phyloP scores from a whole-genome alignment of 2,329 filamentous ascomycete genomes.

The Pseudogymnoascus sp. region DNA sequence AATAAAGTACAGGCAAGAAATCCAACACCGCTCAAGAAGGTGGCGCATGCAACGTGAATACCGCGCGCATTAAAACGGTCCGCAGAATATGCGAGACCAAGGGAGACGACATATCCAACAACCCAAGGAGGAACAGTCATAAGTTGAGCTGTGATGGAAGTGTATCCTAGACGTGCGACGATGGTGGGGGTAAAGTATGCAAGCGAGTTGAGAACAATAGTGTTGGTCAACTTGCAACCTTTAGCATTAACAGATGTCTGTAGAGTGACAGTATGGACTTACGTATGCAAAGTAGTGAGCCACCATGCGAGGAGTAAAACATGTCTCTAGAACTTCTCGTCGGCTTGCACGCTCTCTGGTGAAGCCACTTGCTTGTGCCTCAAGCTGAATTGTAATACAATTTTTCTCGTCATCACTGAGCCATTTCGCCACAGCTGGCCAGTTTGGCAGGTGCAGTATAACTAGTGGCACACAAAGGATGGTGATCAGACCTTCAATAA shows the following conservation, averaged over 20 bases:
- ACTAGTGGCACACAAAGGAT: conserved; percentile 13
- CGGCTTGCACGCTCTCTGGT: conserved; percentile 29
- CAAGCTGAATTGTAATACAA: too few species aligned
- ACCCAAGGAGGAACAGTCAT: conserved; percentile 26
- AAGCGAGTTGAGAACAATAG: conserved; percentile 29
- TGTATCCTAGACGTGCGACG: conserved; percentile 35
- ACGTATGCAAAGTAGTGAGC: conserved; percentile 30
- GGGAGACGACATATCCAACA: conserved; percentile 29
- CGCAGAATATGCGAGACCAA: conserved; percentile 46
- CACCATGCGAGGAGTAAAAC: conserved; percentile 31
- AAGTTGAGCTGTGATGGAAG: conserved; percentile 23
- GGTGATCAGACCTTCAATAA: conserved; percentile 28
- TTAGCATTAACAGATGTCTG: not conserved
- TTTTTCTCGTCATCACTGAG: conserved; percentile 10
- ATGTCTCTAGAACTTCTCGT: conserved; percentile 30
- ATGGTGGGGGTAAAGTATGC: conserved; percentile 46
- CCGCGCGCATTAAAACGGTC: conserved; percentile 50
- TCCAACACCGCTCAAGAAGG: conserved; percentile 24
- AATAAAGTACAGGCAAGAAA: conserved; percentile 28
- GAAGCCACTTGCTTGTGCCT: conserved; percentile 23
- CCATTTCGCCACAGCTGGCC: conserved; percentile 8
- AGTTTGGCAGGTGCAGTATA: conserved; percentile 11
- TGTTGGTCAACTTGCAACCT: conserved; percentile 22
- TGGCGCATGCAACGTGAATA: conserved; percentile 30
- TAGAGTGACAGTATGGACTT: not conserved